These are phyloP conservation scores for Thielaviopsis euricoi DNA, from an alignment of 2,329 filamentous ascomycete species.

Conservation along the genomic window DNA sequence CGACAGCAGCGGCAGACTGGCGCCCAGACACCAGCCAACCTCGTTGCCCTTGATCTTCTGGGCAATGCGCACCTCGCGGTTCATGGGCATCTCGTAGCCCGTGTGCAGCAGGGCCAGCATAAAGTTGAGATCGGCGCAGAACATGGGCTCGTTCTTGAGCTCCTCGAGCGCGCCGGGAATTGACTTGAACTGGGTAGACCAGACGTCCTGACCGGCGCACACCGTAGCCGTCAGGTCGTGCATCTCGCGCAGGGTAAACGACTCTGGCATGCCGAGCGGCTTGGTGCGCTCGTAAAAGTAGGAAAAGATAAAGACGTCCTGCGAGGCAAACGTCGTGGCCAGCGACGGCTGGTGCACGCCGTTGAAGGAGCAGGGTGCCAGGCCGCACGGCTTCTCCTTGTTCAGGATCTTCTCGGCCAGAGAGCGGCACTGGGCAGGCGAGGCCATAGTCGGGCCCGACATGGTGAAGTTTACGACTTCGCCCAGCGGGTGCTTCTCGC, in stretches of 20 bases:
- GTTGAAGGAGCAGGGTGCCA: conserved; percentile 96
- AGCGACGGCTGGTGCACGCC: conserved; percentile 88
- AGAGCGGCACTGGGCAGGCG: conserved; percentile 74
- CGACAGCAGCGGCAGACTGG: conserved; percentile 72
- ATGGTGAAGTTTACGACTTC: conserved; percentile 58
- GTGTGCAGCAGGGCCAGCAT: conserved; percentile 87
- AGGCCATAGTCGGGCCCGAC: conserved; percentile 60
- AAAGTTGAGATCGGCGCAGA: conserved; percentile 90
- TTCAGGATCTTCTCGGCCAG: conserved; percentile 79
- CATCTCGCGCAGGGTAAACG: conserved; percentile 81
- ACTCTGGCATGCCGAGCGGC: conserved; percentile 94
- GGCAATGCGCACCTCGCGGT: conserved; percentile 89
- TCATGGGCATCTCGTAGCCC: conserved; percentile 94
- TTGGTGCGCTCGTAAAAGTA: conserved; percentile 96
- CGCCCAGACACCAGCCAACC: conserved; percentile 92
- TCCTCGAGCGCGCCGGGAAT: conserved; percentile 67
- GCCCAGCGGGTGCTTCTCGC: conserved; percentile 48
- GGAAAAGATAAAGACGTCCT: conserved; percentile 91
- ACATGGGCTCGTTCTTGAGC: conserved; percentile 67
- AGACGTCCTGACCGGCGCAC: conserved; percentile 59
- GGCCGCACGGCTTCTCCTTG: conserved; percentile 66
- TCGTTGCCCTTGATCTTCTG: conserved; percentile 99
- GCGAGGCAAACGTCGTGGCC: conserved; percentile 75
- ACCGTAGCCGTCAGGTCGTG: conserved; percentile 73
- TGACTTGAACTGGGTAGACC: conserved; percentile 58